Evolutionary conservation across 2,329 filamentous ascomycete genomes (phyloP).

Genomic region (Fusarium sp.): DNA sequence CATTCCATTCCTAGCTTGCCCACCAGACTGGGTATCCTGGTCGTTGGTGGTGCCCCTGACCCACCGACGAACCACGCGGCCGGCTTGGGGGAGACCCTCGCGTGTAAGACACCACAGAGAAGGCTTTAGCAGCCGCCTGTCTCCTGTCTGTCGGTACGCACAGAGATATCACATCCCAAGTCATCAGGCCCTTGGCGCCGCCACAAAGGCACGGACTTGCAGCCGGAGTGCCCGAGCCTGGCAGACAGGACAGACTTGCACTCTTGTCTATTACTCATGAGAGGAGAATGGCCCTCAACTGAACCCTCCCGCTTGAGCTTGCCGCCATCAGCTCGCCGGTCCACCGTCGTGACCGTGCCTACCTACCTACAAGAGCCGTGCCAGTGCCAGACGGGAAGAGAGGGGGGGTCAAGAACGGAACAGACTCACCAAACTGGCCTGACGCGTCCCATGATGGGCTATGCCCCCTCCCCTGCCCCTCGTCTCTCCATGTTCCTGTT

Average conservation of each 20-base stretch:
- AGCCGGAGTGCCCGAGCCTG: not conserved
- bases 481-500: not conserved
- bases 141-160: not conserved
- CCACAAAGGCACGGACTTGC: not conserved
- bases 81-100: not conserved
- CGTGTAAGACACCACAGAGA: not conserved
- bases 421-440: constrained; percentile 16
- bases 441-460: constrained; percentile 1
- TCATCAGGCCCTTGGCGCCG: not conserved
- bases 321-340: constrained; percentile 1
- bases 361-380: constrained; percentile 13
- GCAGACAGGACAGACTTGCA: not conserved
- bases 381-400: not conserved
- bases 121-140: not conserved
- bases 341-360: constrained; percentile 7
- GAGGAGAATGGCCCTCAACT: not conserved
- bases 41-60: not conserved
- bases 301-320: not conserved
- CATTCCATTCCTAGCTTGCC: not conserved
- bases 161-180: not conserved
- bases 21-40: not conserved
- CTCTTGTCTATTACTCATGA: not conserved
- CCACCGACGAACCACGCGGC: not conserved
- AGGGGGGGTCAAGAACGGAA: not conserved
- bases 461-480: not conserved